Evolutionary conservation across 768 basidiomycete genomes (phyloP), one percentile per base, ranked within the genome.

Genomic region (Pisolithus microcarpus): DNA sequence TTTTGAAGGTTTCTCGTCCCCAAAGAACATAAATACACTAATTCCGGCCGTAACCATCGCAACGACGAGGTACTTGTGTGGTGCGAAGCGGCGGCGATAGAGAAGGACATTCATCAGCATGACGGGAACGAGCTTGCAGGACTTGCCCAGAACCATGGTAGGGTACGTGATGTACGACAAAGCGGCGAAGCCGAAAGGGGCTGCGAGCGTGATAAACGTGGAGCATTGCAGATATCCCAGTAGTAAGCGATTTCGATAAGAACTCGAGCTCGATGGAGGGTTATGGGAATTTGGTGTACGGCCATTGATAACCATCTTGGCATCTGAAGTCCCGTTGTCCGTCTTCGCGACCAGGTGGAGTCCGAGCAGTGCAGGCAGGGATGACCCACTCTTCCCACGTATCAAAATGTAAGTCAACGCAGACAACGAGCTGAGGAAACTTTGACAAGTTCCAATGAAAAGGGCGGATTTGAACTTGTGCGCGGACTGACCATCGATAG

Each of bases 61-160:
- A 18, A 96, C 96, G 42, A 99, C 93, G 59, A 92, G 70, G 69
- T 98, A 99, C 65, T 98, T 98, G 79, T 98, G 87, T 1, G 83
- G 78, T 0, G 92, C 88, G 66, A 97, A 98, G 56, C 79, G 78
- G 46, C 95, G 85, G 49, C 94, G 91, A 70, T 98, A 98, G 52
- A 97, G 77, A 37, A 98, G 61, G 59, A 98, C 84, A 70, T 98
- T 97, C 87, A 98, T 93, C 67, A 98, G 79, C 82, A 95, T 91
- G 53, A 94, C 96, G 0, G 96, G 96, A 40, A 99, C 91, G 64
- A 99, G 90, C 66, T 98, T 98, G 78, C 96, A 98, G 0, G 94
- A 97, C 68, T 98, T 98, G 48, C 91, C 96, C 56, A 98, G 85
- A 31, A 98, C 94, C 89, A 97, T 95, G 40, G 95, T 92, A 46